Evolutionary conservation across 305 asterid species (phyloP).

Genomic region (Salvia sclarea): DNA sequence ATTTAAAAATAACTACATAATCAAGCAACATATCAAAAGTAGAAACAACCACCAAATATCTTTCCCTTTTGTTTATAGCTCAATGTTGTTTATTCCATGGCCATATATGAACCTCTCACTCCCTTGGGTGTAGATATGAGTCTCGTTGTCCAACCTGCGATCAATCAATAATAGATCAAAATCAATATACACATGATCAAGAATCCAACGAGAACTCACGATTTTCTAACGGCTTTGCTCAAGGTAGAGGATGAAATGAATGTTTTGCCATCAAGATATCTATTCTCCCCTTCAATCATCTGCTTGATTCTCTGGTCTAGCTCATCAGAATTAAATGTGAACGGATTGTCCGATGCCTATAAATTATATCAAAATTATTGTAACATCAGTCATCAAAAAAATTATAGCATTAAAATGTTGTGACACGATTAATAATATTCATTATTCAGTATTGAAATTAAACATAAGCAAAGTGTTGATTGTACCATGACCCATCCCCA

Average conservation of each 20-base stretch:
- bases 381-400: neutral
- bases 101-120: constrained; percentile 79
- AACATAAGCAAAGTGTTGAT: neutral
- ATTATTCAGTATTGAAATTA: neutral
- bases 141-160: constrained; percentile 65
- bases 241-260: constrained; percentile 80
- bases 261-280: constrained; percentile 84
- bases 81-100: constrained; percentile 53
- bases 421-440: neutral
- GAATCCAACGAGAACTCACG: constrained; percentile 48
- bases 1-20: constrained; percentile 30
- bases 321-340: constrained; percentile 52
- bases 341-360: constrained; percentile 75
- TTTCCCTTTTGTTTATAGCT: neutral
- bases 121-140: constrained; percentile 86
- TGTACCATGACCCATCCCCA: constrained; percentile 99
- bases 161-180: constrained; percentile 4
- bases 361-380: neutral
- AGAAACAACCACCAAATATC: constrained; percentile 16
- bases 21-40: constrained; percentile 26
- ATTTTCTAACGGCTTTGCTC: constrained; percentile 82
- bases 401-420: no score
- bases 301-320: constrained; percentile 72
- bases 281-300: constrained; percentile 74
- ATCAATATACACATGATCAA: neutral